Conservation (phyloP, 108 stramenopile genomes). For the Aurantiochytrium sp. region DNA sequence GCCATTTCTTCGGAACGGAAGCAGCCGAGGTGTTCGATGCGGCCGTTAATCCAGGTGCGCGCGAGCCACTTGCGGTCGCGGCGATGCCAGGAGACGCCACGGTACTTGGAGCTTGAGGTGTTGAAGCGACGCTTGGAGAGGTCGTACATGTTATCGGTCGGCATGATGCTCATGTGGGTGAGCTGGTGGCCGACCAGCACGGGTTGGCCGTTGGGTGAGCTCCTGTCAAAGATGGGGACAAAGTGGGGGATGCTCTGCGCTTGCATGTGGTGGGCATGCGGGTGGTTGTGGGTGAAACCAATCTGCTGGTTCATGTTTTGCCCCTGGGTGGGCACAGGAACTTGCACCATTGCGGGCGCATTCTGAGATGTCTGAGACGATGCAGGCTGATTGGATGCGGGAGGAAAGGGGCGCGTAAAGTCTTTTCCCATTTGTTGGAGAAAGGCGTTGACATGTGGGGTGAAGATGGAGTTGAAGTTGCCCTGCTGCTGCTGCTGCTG, state of each 20-base stretch:
- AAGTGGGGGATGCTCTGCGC: background rate
- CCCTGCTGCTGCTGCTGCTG: background rate
- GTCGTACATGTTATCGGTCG: background rate
- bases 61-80: conserved; percentile 18
- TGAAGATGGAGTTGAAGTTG: background rate
- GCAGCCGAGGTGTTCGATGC: conserved; percentile 4
- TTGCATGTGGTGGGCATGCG: background rate
- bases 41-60: background rate
- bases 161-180: background rate
- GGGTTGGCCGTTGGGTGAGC: background rate
- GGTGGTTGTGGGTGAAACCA: background rate
- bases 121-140: background rate
- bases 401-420: background rate
- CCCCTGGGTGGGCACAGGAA: background rate
- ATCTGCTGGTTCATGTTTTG: background rate
- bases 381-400: background rate
- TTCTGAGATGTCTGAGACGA: background rate
- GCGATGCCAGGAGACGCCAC: conserved; percentile 16
- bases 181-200: background rate
- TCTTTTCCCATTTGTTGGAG: background rate
- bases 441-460: background rate
- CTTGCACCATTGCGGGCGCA: background rate
- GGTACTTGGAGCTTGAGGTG: background rate
- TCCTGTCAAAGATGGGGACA: background rate
- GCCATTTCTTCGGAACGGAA: background rate